These are phyloP conservation scores for Spinacia oleracea DNA, from an alignment of 179 eudicot genomes.

Conservation along the genomic window DNA sequence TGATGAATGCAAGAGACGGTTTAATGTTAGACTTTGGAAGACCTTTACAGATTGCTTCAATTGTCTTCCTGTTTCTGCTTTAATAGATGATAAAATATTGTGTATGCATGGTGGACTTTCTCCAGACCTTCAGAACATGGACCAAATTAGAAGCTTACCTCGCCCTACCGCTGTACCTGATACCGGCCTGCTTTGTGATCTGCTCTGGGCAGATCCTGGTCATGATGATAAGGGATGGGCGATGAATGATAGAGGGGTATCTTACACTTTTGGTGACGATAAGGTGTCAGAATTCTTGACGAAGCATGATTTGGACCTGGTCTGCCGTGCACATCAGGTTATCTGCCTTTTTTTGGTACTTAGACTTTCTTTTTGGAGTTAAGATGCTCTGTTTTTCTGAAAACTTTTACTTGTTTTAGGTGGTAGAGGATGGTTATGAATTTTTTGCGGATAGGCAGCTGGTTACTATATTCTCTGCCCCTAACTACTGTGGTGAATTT, in stretches of 20 bases:
- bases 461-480: constrained; percentile 91
- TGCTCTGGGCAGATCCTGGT: constrained; percentile 96
- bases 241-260: constrained; percentile 95
- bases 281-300: constrained; percentile 75
- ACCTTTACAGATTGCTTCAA: constrained; percentile 85
- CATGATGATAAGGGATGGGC: constrained; percentile 91
- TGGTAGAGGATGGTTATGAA: constrained; percentile 97
- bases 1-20: constrained; percentile 85
- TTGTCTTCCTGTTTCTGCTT: constrained; percentile 86
- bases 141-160: constrained; percentile 73
- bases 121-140: constrained; percentile 75
- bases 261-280: constrained; percentile 89
- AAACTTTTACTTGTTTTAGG: constrained; percentile 41
- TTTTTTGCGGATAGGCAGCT: constrained; percentile 96
- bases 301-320: constrained; percentile 89
- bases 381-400: constrained; percentile 21
- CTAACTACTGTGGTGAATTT: constrained; percentile 92
- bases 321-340: constrained; percentile 99
- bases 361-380: not conserved
- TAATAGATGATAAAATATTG: constrained; percentile 75
- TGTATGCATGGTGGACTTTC: constrained; percentile 98
- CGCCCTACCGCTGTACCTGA: constrained; percentile 87
- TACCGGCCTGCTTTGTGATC: constrained; percentile 87
- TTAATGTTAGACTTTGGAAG: constrained; percentile 88
- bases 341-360: not conserved